These are phyloP conservation scores for Mimosa pudica DNA, from an alignment of 306 rosid genomes.

Conservation along the genomic window DNA sequence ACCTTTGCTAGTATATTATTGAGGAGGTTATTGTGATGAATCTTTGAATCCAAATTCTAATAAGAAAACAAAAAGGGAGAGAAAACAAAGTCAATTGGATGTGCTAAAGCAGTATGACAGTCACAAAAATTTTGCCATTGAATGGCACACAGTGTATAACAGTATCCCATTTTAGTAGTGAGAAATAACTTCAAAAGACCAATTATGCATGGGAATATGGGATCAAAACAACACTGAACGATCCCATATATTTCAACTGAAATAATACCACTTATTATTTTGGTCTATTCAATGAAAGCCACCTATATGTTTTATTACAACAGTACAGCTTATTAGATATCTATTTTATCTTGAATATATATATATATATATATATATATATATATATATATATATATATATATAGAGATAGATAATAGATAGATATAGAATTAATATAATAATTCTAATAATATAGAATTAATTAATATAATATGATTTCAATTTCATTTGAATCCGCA, in stretches of 20 bases:
- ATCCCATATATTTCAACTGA: not conserved
- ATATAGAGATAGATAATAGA: too few relatives aligned
- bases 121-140: constrained; percentile 18
- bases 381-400: too few relatives aligned
- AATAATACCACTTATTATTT: not conserved
- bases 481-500: too few relatives aligned
- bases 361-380: too few relatives aligned
- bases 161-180: not conserved
- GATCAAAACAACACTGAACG: not conserved
- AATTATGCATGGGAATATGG: not conserved
- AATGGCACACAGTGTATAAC: constrained; percentile 11
- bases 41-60: constrained; percentile 94
- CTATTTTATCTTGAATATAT: too few relatives aligned
- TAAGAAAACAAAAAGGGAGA: constrained; percentile 18
- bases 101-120: constrained; percentile 21
- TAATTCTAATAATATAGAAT: too few relatives aligned
- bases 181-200: not conserved
- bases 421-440: too few relatives aligned
- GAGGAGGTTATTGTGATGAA: constrained; percentile 90
- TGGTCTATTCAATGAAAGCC: too few relatives aligned
- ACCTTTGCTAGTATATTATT: constrained; percentile 93
- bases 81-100: constrained; percentile 12
- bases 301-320: too few relatives aligned
- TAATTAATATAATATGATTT: too few relatives aligned
- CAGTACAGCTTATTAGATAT: too few relatives aligned